Percentiles rank a stretch among this genome's conserved stretches.
phyloP scores from a whole-genome alignment of 108 stramenopile species.

The Craspedostauros australis region DNA sequence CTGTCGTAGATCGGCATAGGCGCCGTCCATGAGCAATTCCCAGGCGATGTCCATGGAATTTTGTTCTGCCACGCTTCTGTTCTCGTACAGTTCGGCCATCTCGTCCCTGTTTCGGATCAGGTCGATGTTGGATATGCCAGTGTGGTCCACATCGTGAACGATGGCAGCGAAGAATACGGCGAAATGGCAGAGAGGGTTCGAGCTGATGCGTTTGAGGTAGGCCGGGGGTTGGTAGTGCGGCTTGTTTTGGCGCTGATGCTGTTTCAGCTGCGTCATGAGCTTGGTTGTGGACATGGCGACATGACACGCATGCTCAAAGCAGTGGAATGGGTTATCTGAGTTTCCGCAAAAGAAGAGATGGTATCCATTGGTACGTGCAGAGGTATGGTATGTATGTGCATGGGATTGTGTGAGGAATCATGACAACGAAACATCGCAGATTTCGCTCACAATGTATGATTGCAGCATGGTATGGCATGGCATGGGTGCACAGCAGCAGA shows the following conservation, averaged over 20 bases:
- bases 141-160: conserved; percentile 13
- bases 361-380: too few species aligned
- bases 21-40: conserved; percentile 16
- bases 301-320: neutral
- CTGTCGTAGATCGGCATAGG: conserved; percentile 18
- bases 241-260: neutral
- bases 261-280: neutral
- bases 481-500: too few species aligned
- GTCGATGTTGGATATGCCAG: conserved; percentile 25
- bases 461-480: too few species aligned
- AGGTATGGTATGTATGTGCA: too few species aligned
- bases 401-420: too few species aligned
- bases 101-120: conserved; percentile 34
- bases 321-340: neutral
- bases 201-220: neutral
- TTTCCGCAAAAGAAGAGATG: too few species aligned
- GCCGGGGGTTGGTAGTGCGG: too few species aligned
- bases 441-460: too few species aligned
- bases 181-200: neutral
- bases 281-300: neutral
- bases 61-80: conserved; percentile 30
- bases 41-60: conserved; percentile 32
- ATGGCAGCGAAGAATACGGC: neutral
- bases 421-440: too few species aligned
- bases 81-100: conserved; percentile 29